Conservation (phyloP, 2,329 filamentous ascomycete species). For the Phyllosticta paracitricarpa region DNA sequence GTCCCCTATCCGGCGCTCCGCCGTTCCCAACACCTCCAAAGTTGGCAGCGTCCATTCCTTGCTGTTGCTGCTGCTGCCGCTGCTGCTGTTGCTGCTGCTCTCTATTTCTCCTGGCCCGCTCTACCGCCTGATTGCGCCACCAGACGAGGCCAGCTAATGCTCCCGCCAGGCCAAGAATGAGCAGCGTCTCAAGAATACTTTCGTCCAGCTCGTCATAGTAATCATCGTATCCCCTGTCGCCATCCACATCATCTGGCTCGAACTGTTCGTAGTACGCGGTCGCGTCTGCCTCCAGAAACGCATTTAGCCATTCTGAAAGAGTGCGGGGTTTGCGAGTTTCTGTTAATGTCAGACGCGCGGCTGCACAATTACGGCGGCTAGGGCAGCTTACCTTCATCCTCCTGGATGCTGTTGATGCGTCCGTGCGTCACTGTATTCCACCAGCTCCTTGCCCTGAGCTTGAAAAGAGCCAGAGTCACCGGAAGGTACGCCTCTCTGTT, state of each 20-base stretch:
- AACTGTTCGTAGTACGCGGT: slow-evolving; percentile 48
- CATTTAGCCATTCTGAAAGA: slow-evolving; percentile 73
- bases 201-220: slow-evolving; percentile 58
- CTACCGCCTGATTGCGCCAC: slow-evolving; percentile 58
- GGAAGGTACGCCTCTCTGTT: slow-evolving; percentile 90
- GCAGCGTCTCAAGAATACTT: slow-evolving; percentile 70
- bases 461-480: slow-evolving; percentile 78
- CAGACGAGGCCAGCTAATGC: slow-evolving; percentile 70
- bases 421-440: slow-evolving; percentile 93
- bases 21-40: slow-evolving; percentile 20
- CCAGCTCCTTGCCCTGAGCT: slow-evolving; percentile 73
- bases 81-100: slow-evolving; percentile 23
- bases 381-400: slow-evolving; percentile 59
- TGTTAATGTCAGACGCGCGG: slow-evolving; percentile 23
- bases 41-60: slow-evolving; percentile 25
- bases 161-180: slow-evolving; percentile 70
- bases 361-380: background rate
- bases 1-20: slow-evolving; percentile 38
- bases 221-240: slow-evolving; percentile 51
- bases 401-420: slow-evolving; percentile 82
- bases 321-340: slow-evolving; percentile 65
- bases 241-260: slow-evolving; percentile 34
- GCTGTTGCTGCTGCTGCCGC: slow-evolving; percentile 12
- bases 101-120: slow-evolving; percentile 20
- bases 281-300: slow-evolving; percentile 60